Conservation (phyloP, 2,329 filamentous ascomycete genomes). For the Paecilomyces formosus region DNA sequence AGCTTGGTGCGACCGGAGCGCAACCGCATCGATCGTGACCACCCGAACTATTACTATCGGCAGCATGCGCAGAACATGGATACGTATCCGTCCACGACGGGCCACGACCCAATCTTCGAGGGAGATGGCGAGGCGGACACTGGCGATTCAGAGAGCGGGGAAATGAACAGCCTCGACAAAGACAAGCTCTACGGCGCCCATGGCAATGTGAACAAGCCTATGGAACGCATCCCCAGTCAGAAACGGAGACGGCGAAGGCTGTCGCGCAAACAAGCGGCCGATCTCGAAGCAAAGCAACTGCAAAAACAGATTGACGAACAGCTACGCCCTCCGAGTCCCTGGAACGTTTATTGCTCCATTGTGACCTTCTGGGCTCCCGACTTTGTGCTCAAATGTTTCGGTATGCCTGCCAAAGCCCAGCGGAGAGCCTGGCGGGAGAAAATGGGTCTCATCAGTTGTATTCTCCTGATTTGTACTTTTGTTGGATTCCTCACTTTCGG, state of each 20-base stretch:
- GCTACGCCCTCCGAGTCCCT: constrained; percentile 73
- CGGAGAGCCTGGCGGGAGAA: constrained; percentile 95
- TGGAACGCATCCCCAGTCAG: constrained; percentile 29
- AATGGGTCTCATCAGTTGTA: constrained; percentile 93
- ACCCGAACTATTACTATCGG: constrained; percentile 93
- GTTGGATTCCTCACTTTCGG: constrained; percentile 97
- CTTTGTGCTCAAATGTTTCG: constrained; percentile 75
- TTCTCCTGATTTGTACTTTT: constrained; percentile 74
- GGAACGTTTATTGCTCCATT: constrained; percentile 92
- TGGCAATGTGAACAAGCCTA: constrained; percentile 36
- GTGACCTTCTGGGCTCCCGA: constrained; percentile 93
- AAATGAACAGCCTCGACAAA: constrained; percentile 38
- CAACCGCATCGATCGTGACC: constrained; percentile 72
- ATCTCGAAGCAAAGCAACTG: constrained; percentile 53
- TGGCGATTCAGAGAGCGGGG: constrained; percentile 57
- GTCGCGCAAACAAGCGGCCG: constrained; percentile 52
- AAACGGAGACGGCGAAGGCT: constrained; percentile 52
- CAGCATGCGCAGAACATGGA: constrained; percentile 93
- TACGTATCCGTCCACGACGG: constrained; percentile 81
- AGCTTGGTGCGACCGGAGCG: constrained; percentile 87
- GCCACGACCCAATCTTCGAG: constrained; percentile 81
- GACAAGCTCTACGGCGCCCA: constrained; percentile 25
- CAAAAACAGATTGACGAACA: constrained; percentile 53
- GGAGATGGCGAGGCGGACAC: constrained; percentile 50
- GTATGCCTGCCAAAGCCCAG: constrained; percentile 76